These are phyloP conservation scores for Beauveria rudraprayagi DNA, from an alignment of 2,329 filamentous ascomycete genomes.

Conservation along the genomic window DNA sequence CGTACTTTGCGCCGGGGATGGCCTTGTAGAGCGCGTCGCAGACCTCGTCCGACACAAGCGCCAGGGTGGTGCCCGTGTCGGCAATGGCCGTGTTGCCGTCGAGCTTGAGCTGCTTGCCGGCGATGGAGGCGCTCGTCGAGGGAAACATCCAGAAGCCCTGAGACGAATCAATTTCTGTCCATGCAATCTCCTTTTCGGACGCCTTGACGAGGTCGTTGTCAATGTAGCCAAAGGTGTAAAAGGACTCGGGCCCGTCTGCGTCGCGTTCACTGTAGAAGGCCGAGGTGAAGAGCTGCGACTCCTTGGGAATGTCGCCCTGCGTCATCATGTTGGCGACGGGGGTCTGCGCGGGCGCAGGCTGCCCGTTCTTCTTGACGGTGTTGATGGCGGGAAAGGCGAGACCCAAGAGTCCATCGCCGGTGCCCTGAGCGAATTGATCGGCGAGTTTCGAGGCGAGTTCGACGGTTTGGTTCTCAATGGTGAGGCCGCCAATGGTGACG, in stretches of 20 bases:
- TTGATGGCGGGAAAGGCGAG: conserved; percentile 36
- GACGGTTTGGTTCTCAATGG: conserved; percentile 34
- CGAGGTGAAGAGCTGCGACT: conserved; percentile 53
- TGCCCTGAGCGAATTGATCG: conserved; percentile 34
- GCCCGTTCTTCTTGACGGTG: conserved; percentile 22
- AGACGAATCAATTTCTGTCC: conserved; percentile 52
- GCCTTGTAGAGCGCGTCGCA: conserved; percentile 29
- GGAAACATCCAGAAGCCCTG: conserved; percentile 54
- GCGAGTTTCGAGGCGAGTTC: conserved; percentile 36
- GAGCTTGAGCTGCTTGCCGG: conserved; percentile 25
- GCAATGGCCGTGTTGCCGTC: conserved; percentile 35
- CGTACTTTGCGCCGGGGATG: conserved; percentile 27
- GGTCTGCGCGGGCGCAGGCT: conserved; percentile 32
- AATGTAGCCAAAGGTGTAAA: conserved; percentile 66
- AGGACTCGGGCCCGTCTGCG: conserved; percentile 10
- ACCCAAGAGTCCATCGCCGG: conserved; percentile 23
- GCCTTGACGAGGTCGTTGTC: conserved; percentile 56
- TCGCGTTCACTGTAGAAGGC: conserved; percentile 47
- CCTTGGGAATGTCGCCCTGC: conserved; percentile 12
- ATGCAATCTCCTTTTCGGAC: conserved; percentile 40
- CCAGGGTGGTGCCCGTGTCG: conserved; percentile 55
- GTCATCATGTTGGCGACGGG: conserved; percentile 30
- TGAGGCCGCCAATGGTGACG: conserved; percentile 34
- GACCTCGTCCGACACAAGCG: conserved; percentile 54
- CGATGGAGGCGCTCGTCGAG: conserved; percentile 17